Base-by-base conservation (phyloP, 768 basidiomycete genomes). In the Leccinum subgranulosum region DNA sequence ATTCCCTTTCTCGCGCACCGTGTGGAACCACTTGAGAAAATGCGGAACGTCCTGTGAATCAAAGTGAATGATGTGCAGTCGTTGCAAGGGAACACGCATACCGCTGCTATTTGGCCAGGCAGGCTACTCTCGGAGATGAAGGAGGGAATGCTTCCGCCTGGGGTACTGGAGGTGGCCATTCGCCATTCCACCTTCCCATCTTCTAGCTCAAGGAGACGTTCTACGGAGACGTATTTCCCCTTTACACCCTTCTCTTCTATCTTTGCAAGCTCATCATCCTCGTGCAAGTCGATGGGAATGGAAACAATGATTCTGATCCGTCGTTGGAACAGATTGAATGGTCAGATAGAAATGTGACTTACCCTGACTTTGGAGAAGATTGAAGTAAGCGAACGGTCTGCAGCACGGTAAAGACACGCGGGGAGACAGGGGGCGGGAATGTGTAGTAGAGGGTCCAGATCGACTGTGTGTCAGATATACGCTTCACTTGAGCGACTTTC, bases 371-470 rank as follows among this genome's bases (percentile, higher is more conserved):
- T 33, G 83, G 82, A 33, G 77, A 72, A 4, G 74, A 67, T 45
- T 82, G 77, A 25, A 75, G 71, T 25, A 86, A 72, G 58, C 83
- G 78, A 10, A 76, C 74, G n/a, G 86, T 79, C 66, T 90, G 88
- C 39, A 90, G 70, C 34, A 85, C 86, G 2, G 88, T 90, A 71
- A 91, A 92, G 21, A 88, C 80, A 14, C 90, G 84, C 10, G 88
- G 84, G 3, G 88, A 85, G 19, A 91, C 71, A 3, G 88, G 84
- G 6, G 86, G 82, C 1, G 82, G 75, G 71, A 91, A 88, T 3
- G 79, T 86, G 71, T 92, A 92, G 69, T 84, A 82, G 58, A 88
- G 60, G 0, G 86, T 80, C 88, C 88, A 91, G 59, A 91, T 83
- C 3, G 77, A 75, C 51, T 86, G 81, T 3, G 79, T 85, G 11